These are phyloP conservation scores for Suhomyces maxii DNA, from an alignment of 1,139 yeast species.

Conservation along the genomic window DNA sequence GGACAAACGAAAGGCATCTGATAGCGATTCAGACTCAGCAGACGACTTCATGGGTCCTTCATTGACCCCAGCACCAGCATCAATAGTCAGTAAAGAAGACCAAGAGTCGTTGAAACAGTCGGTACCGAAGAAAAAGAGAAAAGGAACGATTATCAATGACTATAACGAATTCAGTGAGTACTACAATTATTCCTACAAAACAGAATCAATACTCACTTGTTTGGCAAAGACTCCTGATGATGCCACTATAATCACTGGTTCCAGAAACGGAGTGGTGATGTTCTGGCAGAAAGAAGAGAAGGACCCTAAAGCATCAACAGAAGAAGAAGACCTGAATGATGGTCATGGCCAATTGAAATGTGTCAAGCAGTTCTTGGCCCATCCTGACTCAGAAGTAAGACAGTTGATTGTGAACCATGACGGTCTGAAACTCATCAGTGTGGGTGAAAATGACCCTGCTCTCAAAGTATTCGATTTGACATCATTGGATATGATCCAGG, in stretches of 20 bases:
- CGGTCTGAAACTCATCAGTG: constrained; percentile 29
- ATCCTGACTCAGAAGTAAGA: constrained; percentile 16
- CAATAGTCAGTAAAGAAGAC: neutral
- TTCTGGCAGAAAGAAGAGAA: constrained; percentile 34
- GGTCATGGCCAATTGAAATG: constrained; percentile 28
- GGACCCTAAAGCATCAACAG: constrained; percentile 1
- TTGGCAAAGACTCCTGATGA: constrained; percentile 12
- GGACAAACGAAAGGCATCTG: neutral
- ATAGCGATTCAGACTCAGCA: constrained; percentile 4
- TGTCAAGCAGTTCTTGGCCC: constrained; percentile 38
- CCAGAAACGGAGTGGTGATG: constrained; percentile 41
- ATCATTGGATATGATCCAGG: constrained; percentile 42
- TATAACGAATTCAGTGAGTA: constrained; percentile 3
- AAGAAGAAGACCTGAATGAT: neutral
- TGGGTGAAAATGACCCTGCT: constrained; percentile 27
- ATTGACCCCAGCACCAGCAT: neutral
- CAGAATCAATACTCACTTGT: constrained; percentile 11
- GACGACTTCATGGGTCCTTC: constrained; percentile 11
- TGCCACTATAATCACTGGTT: constrained; percentile 31
- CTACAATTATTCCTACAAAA: constrained; percentile 13
- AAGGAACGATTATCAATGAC: constrained; percentile 1
- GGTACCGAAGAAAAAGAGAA: neutral
- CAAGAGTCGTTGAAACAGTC: neutral
- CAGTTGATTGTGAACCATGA: constrained; percentile 15
- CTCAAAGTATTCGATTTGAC: constrained; percentile 41